These are phyloP conservation scores for Eremothecium gossypii DNA, from an alignment of 1,139 yeast genomes.

Conservation along the genomic window DNA sequence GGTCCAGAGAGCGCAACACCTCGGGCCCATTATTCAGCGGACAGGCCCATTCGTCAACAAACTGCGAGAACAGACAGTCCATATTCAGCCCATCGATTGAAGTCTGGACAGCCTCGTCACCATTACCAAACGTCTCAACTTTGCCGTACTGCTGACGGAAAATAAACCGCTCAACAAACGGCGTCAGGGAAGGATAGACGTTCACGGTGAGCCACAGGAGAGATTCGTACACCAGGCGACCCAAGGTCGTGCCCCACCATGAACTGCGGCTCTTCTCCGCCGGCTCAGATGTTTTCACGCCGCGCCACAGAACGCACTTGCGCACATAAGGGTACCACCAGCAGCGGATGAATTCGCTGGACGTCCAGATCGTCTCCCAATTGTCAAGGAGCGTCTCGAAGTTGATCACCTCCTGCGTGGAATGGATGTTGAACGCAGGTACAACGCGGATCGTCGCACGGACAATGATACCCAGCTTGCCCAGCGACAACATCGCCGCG, in stretches of 20 bases:
- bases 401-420: conserved; percentile 71
- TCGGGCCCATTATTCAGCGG: conserved; percentile 73
- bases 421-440: conserved; percentile 73
- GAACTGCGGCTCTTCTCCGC: conserved; percentile 60
- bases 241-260: conserved; percentile 78
- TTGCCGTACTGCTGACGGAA: conserved; percentile 77
- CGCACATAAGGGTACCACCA: conserved; percentile 98
- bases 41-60: conserved; percentile 94
- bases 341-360: conserved; percentile 80
- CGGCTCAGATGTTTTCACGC: conserved; percentile 55
- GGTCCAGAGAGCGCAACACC: conserved; percentile 54
- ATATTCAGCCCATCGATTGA: conserved; percentile 84
- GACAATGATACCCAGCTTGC: conserved; percentile 84
- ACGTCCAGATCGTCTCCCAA: conserved; percentile 76
- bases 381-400: conserved; percentile 60
- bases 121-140: conserved; percentile 57
- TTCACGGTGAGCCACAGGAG: conserved; percentile 74
- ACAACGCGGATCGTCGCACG: conserved; percentile 81
- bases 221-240: conserved; percentile 70
- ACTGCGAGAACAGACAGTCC: conserved; percentile 93
- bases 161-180: conserved; percentile 73
- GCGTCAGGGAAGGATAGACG: conserved; percentile 65
- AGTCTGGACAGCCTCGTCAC: conserved; percentile 63
- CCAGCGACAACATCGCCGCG: conserved; percentile 81
- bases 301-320: conserved; percentile 86